These are phyloP conservation scores for Colletotrichum tropicale DNA, from an alignment of 2,329 filamentous ascomycete genomes.

Conservation along the genomic window DNA sequence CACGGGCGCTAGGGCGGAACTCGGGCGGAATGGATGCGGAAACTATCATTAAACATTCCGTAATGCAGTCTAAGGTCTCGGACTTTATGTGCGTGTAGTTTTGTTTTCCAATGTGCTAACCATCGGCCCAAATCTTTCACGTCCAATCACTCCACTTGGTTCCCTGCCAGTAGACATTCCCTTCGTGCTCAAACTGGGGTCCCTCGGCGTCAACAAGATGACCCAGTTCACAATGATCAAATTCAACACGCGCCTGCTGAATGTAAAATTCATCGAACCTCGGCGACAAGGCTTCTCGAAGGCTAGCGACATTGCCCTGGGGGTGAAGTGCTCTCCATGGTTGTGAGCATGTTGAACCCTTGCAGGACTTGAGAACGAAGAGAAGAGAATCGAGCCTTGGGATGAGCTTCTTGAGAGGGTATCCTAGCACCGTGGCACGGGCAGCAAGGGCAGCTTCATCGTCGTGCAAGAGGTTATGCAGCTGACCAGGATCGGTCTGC, in stretches of 20 bases:
- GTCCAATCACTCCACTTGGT: constrained; percentile 31
- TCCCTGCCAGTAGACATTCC: constrained; percentile 26
- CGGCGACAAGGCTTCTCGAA: constrained; percentile 53
- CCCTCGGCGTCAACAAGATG: constrained; percentile 62
- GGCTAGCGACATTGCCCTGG: constrained; percentile 49
- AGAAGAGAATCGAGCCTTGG: constrained; percentile 62
- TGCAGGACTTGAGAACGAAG: constrained; percentile 65
- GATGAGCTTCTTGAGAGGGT: constrained; percentile 44
- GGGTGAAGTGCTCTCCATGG: constrained; percentile 64
- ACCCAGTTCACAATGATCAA: constrained; percentile 57
- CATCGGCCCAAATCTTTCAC: neutral
- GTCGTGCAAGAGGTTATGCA: constrained; percentile 28
- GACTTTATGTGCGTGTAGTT: neutral
- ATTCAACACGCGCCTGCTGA: constrained; percentile 52
- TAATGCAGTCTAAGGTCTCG: neutral
- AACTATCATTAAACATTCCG: neutral
- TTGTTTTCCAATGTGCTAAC: neutral
- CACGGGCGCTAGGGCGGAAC: neutral
- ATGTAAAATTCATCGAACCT: constrained; percentile 58
- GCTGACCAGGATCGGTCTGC: constrained; percentile 56
- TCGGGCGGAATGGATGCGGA: neutral
- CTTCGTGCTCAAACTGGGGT: constrained; percentile 41
- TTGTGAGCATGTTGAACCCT: constrained; percentile 51
- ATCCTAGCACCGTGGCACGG: constrained; percentile 30
- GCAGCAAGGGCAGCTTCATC: constrained; percentile 15